phyloP scores from a whole-genome alignment of 805 yeast species.

The Candida nitratophila region DNA sequence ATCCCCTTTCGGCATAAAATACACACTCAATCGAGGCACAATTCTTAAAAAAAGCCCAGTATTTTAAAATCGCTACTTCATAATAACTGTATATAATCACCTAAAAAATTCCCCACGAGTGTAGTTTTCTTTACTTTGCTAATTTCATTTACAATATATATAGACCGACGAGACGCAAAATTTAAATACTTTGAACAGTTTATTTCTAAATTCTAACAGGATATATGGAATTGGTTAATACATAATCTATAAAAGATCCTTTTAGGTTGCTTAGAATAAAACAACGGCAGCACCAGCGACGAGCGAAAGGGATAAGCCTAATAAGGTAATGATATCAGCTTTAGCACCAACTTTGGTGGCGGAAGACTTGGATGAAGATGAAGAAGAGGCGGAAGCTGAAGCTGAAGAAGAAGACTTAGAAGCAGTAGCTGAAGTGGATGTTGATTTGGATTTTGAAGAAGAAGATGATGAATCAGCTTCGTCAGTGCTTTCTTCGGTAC shows the following conservation, averaged over 20 bases:
- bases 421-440: conserved; percentile 5
- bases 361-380: conserved; percentile 10
- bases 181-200: too few species aligned
- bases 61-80: too few species aligned
- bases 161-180: too few species aligned
- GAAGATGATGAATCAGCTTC: conserved; percentile 18
- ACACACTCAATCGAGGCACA: too few species aligned
- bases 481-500: conserved; percentile 15
- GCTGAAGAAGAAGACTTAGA: conserved; percentile 12
- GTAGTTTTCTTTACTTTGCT: too few species aligned
- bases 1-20: too few species aligned
- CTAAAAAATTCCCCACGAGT: too few species aligned
- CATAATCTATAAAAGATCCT: background rate
- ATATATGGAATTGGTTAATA: too few species aligned
- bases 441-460: conserved; percentile 5
- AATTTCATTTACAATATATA: too few species aligned
- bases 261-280: background rate
- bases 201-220: too few species aligned
- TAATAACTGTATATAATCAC: too few species aligned
- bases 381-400: conserved; percentile 11
- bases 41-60: too few species aligned
- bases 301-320: conserved; percentile 10
- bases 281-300: conserved; percentile 15
- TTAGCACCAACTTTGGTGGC: conserved; percentile 6
- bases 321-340: conserved; percentile 4